phyloP scores from a whole-genome alignment of 148 eudicot genomes.

The Amaranthus palmeri region DNA sequence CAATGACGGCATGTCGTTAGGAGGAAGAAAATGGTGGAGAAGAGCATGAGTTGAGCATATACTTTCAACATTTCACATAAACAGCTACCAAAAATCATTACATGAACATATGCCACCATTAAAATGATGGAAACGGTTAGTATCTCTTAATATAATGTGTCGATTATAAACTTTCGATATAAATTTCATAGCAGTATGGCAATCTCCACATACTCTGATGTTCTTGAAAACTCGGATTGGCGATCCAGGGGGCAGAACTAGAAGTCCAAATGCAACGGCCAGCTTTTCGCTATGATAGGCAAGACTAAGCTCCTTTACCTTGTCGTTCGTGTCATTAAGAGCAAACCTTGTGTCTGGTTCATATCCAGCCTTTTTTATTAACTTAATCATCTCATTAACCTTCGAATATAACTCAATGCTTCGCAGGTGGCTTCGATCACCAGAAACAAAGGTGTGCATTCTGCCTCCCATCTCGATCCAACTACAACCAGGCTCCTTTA shows the following conservation, averaged over 20 bases:
- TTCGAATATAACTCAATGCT: slow-evolving; percentile 39
- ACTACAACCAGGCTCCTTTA: slow-evolving; percentile 63
- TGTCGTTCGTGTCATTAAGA: slow-evolving; percentile 61
- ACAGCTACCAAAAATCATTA: slow-evolving; percentile 51
- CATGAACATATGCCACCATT: slow-evolving; percentile 53
- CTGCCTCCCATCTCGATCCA: slow-evolving; percentile 61
- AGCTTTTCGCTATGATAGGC: slow-evolving; percentile 77
- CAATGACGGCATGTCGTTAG: too few relatives aligned
- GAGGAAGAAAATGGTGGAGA: too few relatives aligned
- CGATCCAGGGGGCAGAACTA: slow-evolving; percentile 41
- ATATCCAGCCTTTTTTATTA: slow-evolving; percentile 58
- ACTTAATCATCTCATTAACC: slow-evolving; percentile 47
- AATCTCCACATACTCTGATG: slow-evolving; percentile 73
- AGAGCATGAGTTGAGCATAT: too few relatives aligned
- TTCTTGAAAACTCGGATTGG: slow-evolving; percentile 69
- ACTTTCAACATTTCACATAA: too few relatives aligned
- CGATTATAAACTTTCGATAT: slow-evolving; percentile 42
- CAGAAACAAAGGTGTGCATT: slow-evolving; percentile 56
- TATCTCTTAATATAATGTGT: slow-evolving; percentile 53
- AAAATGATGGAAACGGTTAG: slow-evolving; percentile 67
- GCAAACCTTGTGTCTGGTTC: slow-evolving; percentile 57
- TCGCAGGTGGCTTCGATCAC: slow-evolving; percentile 48
- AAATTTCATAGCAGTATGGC: slow-evolving; percentile 69
- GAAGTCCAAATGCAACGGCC: slow-evolving; percentile 75
- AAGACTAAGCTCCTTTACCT: slow-evolving; percentile 56